Conservation (phyloP, 1,139 yeast species). For the Protomyces lactucae-debilis region DNA sequence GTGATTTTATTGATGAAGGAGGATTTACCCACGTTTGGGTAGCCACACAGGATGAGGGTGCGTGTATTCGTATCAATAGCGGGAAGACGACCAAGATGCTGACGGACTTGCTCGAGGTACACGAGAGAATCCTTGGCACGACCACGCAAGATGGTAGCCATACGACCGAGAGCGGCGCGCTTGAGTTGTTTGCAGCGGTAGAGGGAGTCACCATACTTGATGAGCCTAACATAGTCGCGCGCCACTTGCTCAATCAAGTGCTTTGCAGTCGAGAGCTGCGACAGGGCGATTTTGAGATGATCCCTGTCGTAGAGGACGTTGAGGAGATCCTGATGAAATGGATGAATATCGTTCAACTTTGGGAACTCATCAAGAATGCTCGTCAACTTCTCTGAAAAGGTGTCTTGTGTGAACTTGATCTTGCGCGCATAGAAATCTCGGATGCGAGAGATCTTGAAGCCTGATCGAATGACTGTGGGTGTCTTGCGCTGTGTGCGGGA, state of each 20-base stretch:
- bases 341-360: slow-evolving; percentile 93
- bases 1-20: slow-evolving; percentile 89
- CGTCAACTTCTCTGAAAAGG: slow-evolving; percentile 84
- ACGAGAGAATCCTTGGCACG: slow-evolving; percentile 88
- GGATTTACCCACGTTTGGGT: slow-evolving; percentile 98
- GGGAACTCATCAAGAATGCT: slow-evolving; percentile 88
- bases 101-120: slow-evolving; percentile 96
- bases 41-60: slow-evolving; percentile 94
- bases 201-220: slow-evolving; percentile 94
- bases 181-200: slow-evolving; percentile 98
- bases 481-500: slow-evolving; percentile 92
- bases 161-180: slow-evolving; percentile 97
- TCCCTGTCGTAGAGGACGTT: slow-evolving; percentile 96
- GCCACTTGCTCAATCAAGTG: slow-evolving; percentile 91
- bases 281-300: slow-evolving; percentile 95
- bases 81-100: slow-evolving; percentile 97
- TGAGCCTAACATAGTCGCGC: slow-evolving; percentile 85
- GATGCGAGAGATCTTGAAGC: slow-evolving; percentile 92
- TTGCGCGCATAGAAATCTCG: slow-evolving; percentile 98
- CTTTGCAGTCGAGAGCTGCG: slow-evolving; percentile 90
- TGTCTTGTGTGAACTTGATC: slow-evolving; percentile 92
- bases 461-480: slow-evolving; percentile 87
- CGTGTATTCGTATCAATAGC: slow-evolving; percentile 98
- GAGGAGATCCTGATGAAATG: slow-evolving; percentile 96
- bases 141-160: slow-evolving; percentile 89